phyloP scores from a whole-genome alignment of 192 early-diverging fungal genomes.

The Pilaira anomala region DNA sequence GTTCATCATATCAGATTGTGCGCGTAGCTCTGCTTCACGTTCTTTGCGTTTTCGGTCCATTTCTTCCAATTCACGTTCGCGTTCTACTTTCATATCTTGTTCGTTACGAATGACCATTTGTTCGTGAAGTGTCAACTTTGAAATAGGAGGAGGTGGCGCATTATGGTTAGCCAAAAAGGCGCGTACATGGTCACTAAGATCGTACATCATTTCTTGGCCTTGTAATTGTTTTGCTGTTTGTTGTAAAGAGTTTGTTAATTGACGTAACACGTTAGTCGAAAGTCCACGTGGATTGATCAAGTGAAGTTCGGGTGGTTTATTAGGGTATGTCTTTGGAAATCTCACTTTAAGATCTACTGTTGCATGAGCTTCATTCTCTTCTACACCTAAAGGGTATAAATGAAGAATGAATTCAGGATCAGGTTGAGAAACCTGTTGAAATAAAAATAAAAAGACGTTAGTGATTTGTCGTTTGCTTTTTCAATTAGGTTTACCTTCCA shows the following conservation, averaged over 20 bases:
- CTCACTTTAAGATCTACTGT: slow-evolving; percentile 52
- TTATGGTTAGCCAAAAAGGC: slow-evolving; percentile 62
- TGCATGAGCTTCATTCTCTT: slow-evolving; percentile 43
- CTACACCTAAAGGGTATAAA: slow-evolving; percentile 42
- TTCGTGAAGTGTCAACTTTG: slow-evolving; percentile 54
- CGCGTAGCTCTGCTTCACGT: slow-evolving; percentile 36
- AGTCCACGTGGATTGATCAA: slow-evolving; percentile 54
- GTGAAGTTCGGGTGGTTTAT: slow-evolving; percentile 53
- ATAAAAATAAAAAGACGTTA: not conserved
- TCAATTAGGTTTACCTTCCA: slow-evolving; percentile 47
- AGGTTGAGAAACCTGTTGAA: slow-evolving; percentile 42
- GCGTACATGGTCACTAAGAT: slow-evolving; percentile 52
- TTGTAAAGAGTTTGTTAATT: slow-evolving; percentile 38
- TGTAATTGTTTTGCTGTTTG: slow-evolving; percentile 37
- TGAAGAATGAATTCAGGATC: slow-evolving; percentile 53
- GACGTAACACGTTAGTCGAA: slow-evolving; percentile 44
- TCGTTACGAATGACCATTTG: slow-evolving; percentile 53
- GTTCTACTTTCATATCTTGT: slow-evolving; percentile 46
- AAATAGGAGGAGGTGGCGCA: slow-evolving; percentile 41
- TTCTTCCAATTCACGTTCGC: slow-evolving; percentile 38
- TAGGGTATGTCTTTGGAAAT: slow-evolving; percentile 69
- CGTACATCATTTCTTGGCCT: slow-evolving; percentile 69
- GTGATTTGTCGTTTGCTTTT: not conserved
- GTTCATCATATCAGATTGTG: slow-evolving; percentile 36
- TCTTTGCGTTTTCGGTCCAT: slow-evolving; percentile 37